Percentiles rank a stretch among this genome's conserved stretches.
These are phyloP conservation scores for Chalciporus piperatoides DNA, from an alignment of 1,284 basidiomycete species.

Conservation along the genomic window DNA sequence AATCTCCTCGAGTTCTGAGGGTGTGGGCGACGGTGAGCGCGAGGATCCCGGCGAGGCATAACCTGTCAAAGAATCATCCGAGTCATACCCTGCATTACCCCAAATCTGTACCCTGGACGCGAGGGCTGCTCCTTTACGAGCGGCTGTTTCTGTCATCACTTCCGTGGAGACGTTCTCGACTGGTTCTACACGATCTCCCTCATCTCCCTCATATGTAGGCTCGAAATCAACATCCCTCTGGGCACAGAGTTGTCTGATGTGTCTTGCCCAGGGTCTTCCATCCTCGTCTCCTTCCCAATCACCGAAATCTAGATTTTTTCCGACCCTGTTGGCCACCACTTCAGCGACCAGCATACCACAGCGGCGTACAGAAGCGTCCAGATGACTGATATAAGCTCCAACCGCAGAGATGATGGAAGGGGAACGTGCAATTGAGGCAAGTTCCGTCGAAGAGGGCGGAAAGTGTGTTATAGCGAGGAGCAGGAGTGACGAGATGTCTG, in stretches of 20 bases:
- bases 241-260: slow-evolving; percentile 50
- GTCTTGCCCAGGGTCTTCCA: slow-evolving; percentile 65
- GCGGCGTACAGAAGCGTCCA: slow-evolving; percentile 74
- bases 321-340: slow-evolving; percentile 56
- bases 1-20: slow-evolving; percentile 76
- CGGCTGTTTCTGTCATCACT: background rate
- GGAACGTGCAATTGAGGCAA: slow-evolving; percentile 47
- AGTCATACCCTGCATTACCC: slow-evolving; percentile 51
- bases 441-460: slow-evolving; percentile 42
- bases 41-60: slow-evolving; percentile 70
- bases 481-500: slow-evolving; percentile 71
- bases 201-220: slow-evolving; percentile 15
- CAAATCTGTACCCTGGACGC: background rate
- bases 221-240: slow-evolving; percentile 50
- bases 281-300: slow-evolving; percentile 80
- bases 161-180: background rate
- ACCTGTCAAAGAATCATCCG: slow-evolving; percentile 80
- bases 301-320: slow-evolving; percentile 73
- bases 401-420: slow-evolving; percentile 71
- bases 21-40: slow-evolving; percentile 75
- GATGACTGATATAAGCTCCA: slow-evolving; percentile 73
- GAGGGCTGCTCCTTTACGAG: slow-evolving; percentile 1
- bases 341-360: slow-evolving; percentile 95
- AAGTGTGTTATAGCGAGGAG: slow-evolving; percentile 62
- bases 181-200: slow-evolving; percentile 1